A percentile compares a stretch with the other conserved stretches of the same genome.
These are phyloP conservation scores for Climacium dendroides DNA, from an alignment of 225 moss, liverwort and hornwort species.

Conservation along the genomic window DNA sequence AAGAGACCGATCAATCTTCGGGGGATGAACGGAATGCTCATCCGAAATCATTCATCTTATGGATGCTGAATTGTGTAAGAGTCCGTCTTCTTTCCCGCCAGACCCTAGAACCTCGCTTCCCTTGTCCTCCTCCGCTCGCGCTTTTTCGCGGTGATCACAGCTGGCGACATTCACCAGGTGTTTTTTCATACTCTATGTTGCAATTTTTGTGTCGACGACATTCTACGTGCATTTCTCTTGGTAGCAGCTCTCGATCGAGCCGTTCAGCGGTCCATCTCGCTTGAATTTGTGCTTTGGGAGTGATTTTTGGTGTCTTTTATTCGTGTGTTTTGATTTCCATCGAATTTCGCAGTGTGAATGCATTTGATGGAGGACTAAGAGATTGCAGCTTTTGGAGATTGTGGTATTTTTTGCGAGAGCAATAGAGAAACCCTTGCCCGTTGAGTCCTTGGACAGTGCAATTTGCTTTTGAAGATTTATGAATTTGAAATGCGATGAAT, in stretches of 20 bases:
- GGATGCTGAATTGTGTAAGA: background rate
- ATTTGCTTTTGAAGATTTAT: background rate
- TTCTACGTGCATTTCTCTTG: background rate
- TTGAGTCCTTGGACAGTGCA: background rate
- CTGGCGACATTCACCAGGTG: background rate
- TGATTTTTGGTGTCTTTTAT: background rate
- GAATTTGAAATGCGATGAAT: background rate
- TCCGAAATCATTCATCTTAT: background rate
- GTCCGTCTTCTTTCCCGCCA: conserved; percentile 22
- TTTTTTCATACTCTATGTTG: background rate
- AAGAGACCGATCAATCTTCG: background rate
- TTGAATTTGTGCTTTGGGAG: background rate
- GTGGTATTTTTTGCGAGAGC: background rate
- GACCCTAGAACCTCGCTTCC: conserved; percentile 7
- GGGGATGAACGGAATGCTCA: background rate
- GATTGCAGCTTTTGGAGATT: background rate
- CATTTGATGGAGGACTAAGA: background rate
- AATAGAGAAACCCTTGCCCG: background rate
- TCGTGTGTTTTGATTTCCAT: background rate
- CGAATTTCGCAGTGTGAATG: background rate
- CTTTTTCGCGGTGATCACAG: background rate
- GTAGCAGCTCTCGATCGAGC: background rate
- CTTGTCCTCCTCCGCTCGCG: background rate
- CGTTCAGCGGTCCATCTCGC: background rate
- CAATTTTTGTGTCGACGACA: background rate